These are phyloP conservation scores for Phytophthora quininea DNA, from an alignment of 352 stramenopile species.

Conservation along the genomic window DNA sequence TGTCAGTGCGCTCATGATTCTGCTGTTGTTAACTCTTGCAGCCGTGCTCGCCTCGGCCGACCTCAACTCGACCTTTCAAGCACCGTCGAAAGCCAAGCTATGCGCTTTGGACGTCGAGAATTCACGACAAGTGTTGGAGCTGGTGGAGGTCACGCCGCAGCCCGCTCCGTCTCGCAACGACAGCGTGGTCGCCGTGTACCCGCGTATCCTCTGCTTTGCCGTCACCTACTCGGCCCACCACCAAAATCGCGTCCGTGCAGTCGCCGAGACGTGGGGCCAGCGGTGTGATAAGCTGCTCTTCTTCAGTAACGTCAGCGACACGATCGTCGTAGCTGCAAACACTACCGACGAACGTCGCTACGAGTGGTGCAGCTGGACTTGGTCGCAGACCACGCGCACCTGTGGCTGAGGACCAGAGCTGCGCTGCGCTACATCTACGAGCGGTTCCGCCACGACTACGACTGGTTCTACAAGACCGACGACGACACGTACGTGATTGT, in stretches of 20 bases:
- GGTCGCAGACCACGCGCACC: conserved; percentile 73
- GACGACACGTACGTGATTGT: conserved; percentile 83
- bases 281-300: conserved; percentile 82
- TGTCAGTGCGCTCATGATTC: no score
- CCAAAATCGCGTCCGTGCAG: conserved; percentile 56
- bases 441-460: conserved; percentile 75
- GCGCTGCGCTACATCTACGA: conserved; percentile 72
- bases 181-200: conserved; percentile 29
- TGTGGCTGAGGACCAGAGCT: conserved; percentile 85
- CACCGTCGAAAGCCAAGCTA: conserved; percentile 32
- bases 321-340: conserved; percentile 42
- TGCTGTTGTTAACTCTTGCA: no score
- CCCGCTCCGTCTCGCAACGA: conserved; percentile 3
- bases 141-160: conserved; percentile 52
- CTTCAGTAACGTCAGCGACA: conserved; percentile 76
- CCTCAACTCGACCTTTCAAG: background rate
- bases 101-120: conserved; percentile 55
- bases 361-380: conserved; percentile 75
- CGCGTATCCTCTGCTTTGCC: conserved; percentile 77
- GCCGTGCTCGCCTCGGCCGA: background rate
- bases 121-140: conserved; percentile 41
- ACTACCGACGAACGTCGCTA: conserved; percentile 33
- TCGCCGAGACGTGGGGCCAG: conserved; percentile 85
- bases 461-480: conserved; percentile 89
- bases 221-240: conserved; percentile 83